phyloP scores from a whole-genome alignment of 345 rosid genomes.

The Eucalyptus marginata region DNA sequence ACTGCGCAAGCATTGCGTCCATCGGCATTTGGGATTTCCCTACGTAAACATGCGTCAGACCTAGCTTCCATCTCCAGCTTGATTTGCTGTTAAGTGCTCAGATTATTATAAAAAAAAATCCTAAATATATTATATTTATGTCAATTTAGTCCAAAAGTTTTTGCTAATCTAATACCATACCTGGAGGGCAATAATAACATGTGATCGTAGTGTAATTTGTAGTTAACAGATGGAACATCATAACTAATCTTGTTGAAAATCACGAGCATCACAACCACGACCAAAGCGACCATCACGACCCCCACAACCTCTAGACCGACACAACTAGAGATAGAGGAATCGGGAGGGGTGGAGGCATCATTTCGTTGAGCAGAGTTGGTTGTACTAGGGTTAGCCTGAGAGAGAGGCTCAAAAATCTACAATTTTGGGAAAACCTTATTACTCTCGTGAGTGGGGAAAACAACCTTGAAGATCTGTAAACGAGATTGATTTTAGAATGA shows the following conservation, averaged over 20 bases:
- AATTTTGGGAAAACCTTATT: neutral
- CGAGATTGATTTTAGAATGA: neutral
- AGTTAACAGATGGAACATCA: no score
- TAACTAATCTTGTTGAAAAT: no score
- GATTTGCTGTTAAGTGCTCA: neutral
- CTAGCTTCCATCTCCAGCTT: neutral
- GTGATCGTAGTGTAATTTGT: no score
- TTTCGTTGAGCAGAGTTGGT: no score
- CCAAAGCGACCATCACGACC: neutral
- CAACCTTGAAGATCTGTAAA: no score
- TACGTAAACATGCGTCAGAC: neutral
- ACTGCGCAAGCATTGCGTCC: neutral
- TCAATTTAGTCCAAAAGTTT: accelerated
- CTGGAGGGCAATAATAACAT: no score
- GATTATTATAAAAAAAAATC: no score
- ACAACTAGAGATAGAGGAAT: neutral
- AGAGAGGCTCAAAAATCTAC: neutral
- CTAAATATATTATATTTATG: no score
- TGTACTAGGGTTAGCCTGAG: neutral
- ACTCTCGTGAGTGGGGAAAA: neutral
- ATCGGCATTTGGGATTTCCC: neutral
- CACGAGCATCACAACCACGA: no score
- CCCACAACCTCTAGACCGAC: neutral
- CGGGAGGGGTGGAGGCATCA: neutral
- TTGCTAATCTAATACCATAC: no score